Evolutionary conservation across 495 filamentous ascomycete genomes (phyloP), one percentile per base, ranked within the genome.

Genomic region (Tuber calosporum): DNA sequence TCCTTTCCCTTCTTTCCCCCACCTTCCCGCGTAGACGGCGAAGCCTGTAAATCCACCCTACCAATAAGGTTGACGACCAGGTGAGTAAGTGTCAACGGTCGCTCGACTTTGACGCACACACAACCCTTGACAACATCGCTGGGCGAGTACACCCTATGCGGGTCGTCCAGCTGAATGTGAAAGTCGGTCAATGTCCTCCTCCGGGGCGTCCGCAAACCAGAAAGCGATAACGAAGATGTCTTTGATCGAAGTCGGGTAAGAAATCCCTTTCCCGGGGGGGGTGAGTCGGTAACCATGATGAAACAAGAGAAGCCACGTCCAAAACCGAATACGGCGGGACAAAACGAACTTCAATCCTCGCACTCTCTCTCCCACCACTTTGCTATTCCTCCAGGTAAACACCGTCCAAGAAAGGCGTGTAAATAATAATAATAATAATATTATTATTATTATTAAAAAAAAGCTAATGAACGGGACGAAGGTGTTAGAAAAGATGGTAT

Each of bases 11-110:
- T 84, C 89, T 83, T 76, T 71, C 79, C 77, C 73, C 79, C 73
- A 81, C 83, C 68, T 48, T 80, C 79, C 48, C 71, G 68, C 72
- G 77, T 87, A 84, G 69, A 76, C 68, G 69, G 83, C 3, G 53
- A 62, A 62, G 53, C n/a, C 82, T 78, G 83, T 70, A 82, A 83
- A 81, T 95, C 90, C 73, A 94, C 93, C 82, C 89, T 91, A 69
- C 95, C 95, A 83, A 97, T 91, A 66, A 99, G 85, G 77, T 89
- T 88, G 72, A 97, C 89, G 37, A 92, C 92, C 34, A 99, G 85
- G 86, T 99, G 95, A 22, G 94, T 97, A 76, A 97, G 90, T 80
- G 92, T 89, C 72, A 95, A 83, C 37, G 93, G 89, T 74, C 93
- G 94, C 68, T 92, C 86, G 68, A 95, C 89, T 67, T 90, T 92